Conservation (phyloP, 2,329 filamentous ascomycete species). For the Fusarium verrucosum region DNA sequence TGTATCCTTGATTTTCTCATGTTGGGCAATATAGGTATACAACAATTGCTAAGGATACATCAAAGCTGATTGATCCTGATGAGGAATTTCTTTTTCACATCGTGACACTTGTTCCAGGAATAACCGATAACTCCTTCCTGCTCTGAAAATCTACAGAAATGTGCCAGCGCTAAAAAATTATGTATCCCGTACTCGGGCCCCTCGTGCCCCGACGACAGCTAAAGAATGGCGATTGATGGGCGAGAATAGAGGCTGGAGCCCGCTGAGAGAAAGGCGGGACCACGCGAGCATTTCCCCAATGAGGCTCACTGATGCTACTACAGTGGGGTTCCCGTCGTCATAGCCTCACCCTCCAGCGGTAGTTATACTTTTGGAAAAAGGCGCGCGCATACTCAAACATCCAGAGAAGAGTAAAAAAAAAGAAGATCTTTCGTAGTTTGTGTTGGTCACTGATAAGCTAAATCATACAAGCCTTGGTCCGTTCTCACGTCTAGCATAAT, state of each 20-base stretch:
- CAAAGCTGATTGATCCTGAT: background rate
- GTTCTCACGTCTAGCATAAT: no score
- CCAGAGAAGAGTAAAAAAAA: background rate
- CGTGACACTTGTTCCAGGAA: background rate
- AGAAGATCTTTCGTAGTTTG: background rate
- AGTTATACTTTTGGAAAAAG: slow-evolving; percentile 15
- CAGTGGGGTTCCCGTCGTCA: slow-evolving; percentile 22
- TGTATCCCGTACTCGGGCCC: background rate
- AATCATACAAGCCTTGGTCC: no score
- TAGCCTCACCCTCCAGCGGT: slow-evolving; percentile 19
- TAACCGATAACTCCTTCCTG: no score
- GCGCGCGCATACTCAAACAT: slow-evolving; percentile 37
- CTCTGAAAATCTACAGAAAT: no score
- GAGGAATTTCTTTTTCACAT: background rate
- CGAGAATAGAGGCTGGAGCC: background rate
- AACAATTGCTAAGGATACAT: background rate
- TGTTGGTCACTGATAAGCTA: background rate
- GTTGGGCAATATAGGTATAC: background rate
- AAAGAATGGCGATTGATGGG: slow-evolving; percentile 5
- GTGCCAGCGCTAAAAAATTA: no score
- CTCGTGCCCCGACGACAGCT: background rate
- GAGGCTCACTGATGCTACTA: slow-evolving; percentile 16
- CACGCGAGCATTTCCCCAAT: slow-evolving; percentile 45
- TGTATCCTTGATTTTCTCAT: background rate
- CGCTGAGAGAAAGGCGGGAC: slow-evolving; percentile 6